Base-by-base conservation (phyloP, 495 filamentous ascomycete genomes). In the Lophiotrema nucula region DNA sequence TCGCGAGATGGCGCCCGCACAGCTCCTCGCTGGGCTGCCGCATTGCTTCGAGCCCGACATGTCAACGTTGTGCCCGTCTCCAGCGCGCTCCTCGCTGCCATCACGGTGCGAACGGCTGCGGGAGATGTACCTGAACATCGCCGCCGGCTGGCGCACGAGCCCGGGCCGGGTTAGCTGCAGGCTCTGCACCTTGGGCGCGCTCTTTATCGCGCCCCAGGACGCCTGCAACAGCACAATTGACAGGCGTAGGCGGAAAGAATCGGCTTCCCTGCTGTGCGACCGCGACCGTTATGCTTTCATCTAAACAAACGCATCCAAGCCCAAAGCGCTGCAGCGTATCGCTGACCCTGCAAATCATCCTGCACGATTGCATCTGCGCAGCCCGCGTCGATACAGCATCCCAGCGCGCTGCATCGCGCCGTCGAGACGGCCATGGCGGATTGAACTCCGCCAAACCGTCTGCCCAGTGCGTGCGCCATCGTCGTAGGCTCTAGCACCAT, bases 251-350 rank as follows among this genome's bases (percentile, higher is more conserved):
- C 55, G 39, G 47, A 23, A 58, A 51, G 19, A 42, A 28, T 2
- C 25, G 39, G 39, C 39, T 47, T 22, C 12, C 5, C 44, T 27
- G 44, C 18, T 23, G 44, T 47, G 44, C 44, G 5, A 47, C 44
- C 18, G 19, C 45, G 47, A n/a, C 48, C 21, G 21, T 58, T 50
- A 41, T 49, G n/a, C 45, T 28, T 49, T 58, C 54, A 58, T 58
- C 44, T 50, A 58, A 45, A 49, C 53, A 39, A 23, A 25, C 23
- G 25, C 33, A 41, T 23, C 28, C 35, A 24, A 12, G 33, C 48
- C 35, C 33, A 23, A 25, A 35, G 12, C 15, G 25, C 28, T 49
- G 47, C 47, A 27, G 10, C 33, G 10, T 25, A 25, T 52, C 22
- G 39, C 42, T 43, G 52, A 22, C 41, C 39, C 26, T 55, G 52